Base-by-base conservation (phyloP, 1,139 yeast genomes). In the Sugiyamaella japonica region DNA sequence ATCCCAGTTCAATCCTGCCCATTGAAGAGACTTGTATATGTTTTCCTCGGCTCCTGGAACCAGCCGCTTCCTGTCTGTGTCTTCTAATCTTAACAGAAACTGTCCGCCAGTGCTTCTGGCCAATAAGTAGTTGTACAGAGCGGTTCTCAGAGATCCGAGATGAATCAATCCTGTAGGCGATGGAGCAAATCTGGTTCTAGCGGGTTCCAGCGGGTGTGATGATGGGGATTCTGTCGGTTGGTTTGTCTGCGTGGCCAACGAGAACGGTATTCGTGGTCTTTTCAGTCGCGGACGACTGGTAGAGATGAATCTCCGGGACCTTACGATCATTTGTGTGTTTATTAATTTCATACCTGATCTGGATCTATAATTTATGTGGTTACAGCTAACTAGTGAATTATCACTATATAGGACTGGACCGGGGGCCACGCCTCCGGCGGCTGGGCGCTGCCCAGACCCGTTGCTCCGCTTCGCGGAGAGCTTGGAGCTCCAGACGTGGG, bases 111-210 rank as follows among this genome's bases (percentile, higher is more conserved):
- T 89, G 56, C 81, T 79, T 62, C 77, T 82, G 0, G 99, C 98
- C 25, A 89, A 73, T 31, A 93, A 70, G 65, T 85, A 93, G 69
- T 93, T 95, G 72, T 89, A 95, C 29, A 93, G 70, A 0, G 99
- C 98, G 0, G 99, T 93, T 66, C 99, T 74, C 49, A 95, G 70
- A 0, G 98, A 90, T 0, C 99, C 99, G 55, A 95, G 70, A 68
- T 93, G 99, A 38, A 95, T 76, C 59, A 81, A 81, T 0, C 99
- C 99, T 0, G 99, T 93, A 0, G 99, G 99, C 1, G 98, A 91
- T 0, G 99, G 99, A 0, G 99, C 99, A 72, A 93, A 93, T 61
- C 99, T 74, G 1, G 98, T 89, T 59, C 97, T 72, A 0, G 85
- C 96, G 0, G 96, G 95, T 0, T 9, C 28, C 5, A 4, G 9